phyloP scores from a whole-genome alignment of 75 land plant species.

The Pinus albicaulis region DNA sequence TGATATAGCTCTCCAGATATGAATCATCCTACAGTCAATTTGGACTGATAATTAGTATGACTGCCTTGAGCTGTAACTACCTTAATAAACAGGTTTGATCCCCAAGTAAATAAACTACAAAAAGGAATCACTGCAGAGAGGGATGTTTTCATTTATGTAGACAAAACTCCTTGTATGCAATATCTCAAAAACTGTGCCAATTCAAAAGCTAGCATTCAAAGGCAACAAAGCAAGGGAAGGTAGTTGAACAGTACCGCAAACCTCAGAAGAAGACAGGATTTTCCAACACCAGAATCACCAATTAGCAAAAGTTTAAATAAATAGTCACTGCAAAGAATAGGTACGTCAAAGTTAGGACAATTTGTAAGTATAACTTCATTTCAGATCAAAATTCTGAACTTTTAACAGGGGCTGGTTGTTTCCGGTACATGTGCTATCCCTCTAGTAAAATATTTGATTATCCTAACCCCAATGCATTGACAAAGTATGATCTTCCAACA shows the following conservation, averaged over 20 bases:
- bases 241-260: constrained; percentile 37
- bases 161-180: background rate
- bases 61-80: background rate
- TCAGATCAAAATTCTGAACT: no score
- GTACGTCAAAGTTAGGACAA: background rate
- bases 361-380: no score
- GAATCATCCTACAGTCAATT: constrained; percentile 61
- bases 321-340: constrained; percentile 34
- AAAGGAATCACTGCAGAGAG: background rate
- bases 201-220: background rate
- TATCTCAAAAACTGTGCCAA: background rate
- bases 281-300: constrained; percentile 66
- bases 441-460: no score
- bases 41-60: constrained; percentile 1
- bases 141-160: background rate
- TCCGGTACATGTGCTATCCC: no score
- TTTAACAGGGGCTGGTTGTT: no score
- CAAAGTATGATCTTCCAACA: no score
- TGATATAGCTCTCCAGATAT: constrained; percentile 82
- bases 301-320: constrained; percentile 58
- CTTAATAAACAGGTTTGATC: background rate
- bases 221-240: background rate
- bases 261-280: constrained; percentile 56
- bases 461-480: no score
- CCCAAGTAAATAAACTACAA: background rate